Base-by-base conservation (phyloP, 805 yeast genomes). In the Candida taoyuanica region DNA sequence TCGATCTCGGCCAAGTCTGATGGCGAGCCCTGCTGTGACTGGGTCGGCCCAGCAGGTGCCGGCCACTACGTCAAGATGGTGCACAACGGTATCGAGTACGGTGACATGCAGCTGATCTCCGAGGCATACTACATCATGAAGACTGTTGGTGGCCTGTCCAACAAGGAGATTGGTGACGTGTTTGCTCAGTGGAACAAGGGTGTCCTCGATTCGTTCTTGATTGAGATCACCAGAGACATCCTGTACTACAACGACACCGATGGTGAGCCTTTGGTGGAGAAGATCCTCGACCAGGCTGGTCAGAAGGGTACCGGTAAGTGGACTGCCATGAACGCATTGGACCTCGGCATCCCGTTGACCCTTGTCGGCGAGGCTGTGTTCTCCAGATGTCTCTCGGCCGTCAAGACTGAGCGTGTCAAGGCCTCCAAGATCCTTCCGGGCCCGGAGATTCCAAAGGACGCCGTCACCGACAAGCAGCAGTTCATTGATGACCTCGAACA, bases 261-360 rank as follows among this genome's bases (percentile, higher is more conserved):
- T 60, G 95, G 95, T 55, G 78, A 79, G 52, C 95, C 98, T 58
- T 70, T 93, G 51, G 94, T 91, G 44, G 98, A 93, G 75, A 93
- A 91, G 78, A 89, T 91, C 62, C 72, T 88, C 67, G 98, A 91
- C 71, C 67, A 85, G 60, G 98, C 98, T 54, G 98, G 98, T 58
- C 98, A 91, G 76, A 91, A 91, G 78, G 98, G 98, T 78, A 91
- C 98, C 53, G 98, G 98, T 74, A 91, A 91, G 75, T 91, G 98
- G 98, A 93, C 98, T 55, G 97, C 98, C 50, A 86, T 91, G 68
- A 89, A 88, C 65, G 98, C 98, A 48, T 75, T 91, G 58, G 98
- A 93, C 69, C 76, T 93, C 56, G 98, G 98, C 68, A 87, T 86
- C 85, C 98, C 98, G 55, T 96, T 91, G 56, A 88, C 98, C 47